Evolutionary conservation across 2,329 filamentous ascomycete genomes (phyloP).

Genomic region (Stagonosporopsis cucurbitacearum): DNA sequence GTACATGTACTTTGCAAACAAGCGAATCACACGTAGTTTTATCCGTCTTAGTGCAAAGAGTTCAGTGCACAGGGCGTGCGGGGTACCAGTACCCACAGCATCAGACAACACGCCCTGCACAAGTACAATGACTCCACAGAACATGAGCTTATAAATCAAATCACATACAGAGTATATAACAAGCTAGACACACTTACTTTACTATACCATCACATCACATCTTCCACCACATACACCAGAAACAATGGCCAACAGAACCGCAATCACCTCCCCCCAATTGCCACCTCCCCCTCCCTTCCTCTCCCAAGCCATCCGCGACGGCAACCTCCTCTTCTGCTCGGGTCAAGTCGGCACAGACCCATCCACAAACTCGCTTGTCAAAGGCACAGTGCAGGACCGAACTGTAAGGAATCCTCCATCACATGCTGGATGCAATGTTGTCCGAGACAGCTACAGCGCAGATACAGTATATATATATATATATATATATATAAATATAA

Average conservation of each 20-base stretch:
- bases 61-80: slow-evolving; percentile 5
- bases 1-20: no score
- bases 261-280: slow-evolving; percentile 9
- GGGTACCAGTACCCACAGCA: slow-evolving; percentile 2
- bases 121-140: not conserved
- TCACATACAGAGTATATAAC: not conserved
- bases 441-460: no score
- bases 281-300: slow-evolving; percentile 48
- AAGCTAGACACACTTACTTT: not conserved
- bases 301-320: slow-evolving; percentile 52
- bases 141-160: not conserved
- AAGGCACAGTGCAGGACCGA: slow-evolving; percentile 63
- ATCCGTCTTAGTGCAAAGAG: no score
- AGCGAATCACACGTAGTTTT: no score
- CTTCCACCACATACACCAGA: not conserved
- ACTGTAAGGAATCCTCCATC: slow-evolving; percentile 49
- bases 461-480: no score
- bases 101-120: not conserved
- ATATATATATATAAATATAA: no score
- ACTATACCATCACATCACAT: no score
- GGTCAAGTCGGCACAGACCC: slow-evolving; percentile 67
- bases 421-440: not conserved
- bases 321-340: slow-evolving; percentile 74
- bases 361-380: slow-evolving; percentile 58
- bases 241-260: slow-evolving; percentile 5